Evolutionary conservation across 2,329 filamentous ascomycete species (phyloP).

Genomic region (Aspergillus bombycis): DNA sequence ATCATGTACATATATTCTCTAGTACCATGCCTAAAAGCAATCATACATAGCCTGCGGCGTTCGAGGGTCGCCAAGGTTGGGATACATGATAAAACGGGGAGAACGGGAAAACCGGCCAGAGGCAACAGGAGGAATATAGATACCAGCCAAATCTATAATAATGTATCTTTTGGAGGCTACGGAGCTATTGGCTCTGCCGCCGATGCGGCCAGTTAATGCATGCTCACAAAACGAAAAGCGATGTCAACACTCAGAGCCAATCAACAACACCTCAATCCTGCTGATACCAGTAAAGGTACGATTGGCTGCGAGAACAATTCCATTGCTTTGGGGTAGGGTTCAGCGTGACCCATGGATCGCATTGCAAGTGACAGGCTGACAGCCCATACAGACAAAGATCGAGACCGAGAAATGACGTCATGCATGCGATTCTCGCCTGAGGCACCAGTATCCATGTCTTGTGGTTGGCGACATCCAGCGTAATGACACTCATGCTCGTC

Average conservation of each 20-base stretch:
- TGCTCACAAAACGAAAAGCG: background rate
- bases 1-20: too few relatives aligned
- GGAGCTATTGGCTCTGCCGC: too few relatives aligned
- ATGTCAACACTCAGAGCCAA: background rate
- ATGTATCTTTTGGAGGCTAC: too few relatives aligned
- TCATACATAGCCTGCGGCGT: too few relatives aligned
- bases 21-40: too few relatives aligned
- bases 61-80: too few relatives aligned
- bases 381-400: background rate
- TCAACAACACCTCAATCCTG: background rate
- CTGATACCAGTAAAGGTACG: background rate
- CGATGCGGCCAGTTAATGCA: too few relatives aligned
- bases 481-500: constrained; percentile 2
- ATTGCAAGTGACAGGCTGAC: background rate
- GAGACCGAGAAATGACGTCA: background rate
- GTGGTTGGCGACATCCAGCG: background rate
- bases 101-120: too few relatives aligned
- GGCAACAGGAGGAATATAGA: too few relatives aligned
- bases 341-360: background rate
- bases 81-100: too few relatives aligned
- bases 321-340: background rate
- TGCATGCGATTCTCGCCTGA: background rate
- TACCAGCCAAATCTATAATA: too few relatives aligned
- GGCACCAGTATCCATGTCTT: background rate
- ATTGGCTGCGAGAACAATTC: background rate